phyloP scores from a whole-genome alignment of 441 rosid species.

The Populus tomentosa region DNA sequence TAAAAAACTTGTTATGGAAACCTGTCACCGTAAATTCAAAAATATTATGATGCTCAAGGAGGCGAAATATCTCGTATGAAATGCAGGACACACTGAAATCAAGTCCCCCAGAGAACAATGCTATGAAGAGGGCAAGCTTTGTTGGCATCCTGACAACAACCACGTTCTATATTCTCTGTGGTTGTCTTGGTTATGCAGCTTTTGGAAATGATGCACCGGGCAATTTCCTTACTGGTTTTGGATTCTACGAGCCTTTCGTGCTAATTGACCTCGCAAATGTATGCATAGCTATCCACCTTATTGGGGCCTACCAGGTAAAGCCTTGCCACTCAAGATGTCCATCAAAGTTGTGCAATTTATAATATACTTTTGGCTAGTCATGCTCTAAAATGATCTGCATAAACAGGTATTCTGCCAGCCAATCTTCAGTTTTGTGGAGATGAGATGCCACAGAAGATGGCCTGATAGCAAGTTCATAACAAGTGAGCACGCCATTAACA shows the following conservation, averaged over 20 bases:
- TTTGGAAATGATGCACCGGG: conserved; percentile 81
- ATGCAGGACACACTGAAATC: conserved; percentile 76
- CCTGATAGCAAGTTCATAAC: conserved; percentile 59
- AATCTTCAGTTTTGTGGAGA: conserved; percentile 60
- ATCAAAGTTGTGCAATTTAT: neutral
- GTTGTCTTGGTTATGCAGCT: conserved; percentile 79
- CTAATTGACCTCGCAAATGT: conserved; percentile 72
- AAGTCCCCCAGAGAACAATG: conserved; percentile 69
- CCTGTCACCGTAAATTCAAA: no score
- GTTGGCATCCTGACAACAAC: conserved; percentile 60
- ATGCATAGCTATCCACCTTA: conserved; percentile 76
- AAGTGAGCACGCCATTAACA: conserved; percentile 32
- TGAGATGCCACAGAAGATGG: conserved; percentile 40
- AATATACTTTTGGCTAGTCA: no score
- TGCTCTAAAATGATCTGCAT: neutral
- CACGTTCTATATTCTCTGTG: conserved; percentile 67
- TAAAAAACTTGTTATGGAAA: neutral
- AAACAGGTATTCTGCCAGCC: conserved; percentile 80
- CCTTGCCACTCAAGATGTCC: neutral
- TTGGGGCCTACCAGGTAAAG: conserved; percentile 80
- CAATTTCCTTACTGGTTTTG: conserved; percentile 82
- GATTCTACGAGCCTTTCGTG: conserved; percentile 88
- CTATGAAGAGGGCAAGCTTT: conserved; percentile 66
- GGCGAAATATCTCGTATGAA: neutral
- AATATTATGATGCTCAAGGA: neutral